Base-by-base conservation (phyloP, 2,329 filamentous ascomycete species). In the Botrytis medusae region DNA sequence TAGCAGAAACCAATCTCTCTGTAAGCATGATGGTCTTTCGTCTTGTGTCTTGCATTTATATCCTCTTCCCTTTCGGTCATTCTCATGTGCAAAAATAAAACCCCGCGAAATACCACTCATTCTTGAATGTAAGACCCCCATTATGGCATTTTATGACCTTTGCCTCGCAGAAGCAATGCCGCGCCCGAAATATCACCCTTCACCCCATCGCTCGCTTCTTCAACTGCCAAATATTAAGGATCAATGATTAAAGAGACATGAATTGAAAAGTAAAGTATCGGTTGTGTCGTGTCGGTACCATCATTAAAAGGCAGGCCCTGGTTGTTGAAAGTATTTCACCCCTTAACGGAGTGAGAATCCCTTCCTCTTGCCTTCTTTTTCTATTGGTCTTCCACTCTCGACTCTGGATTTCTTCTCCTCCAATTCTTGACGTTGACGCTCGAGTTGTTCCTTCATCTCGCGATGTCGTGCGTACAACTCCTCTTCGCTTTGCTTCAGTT, bases 401-500 rank as follows among this genome's bases (percentile, higher is more conserved):
- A 99, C 88, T 81, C 96, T 92, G 78, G 89, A 84, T 88, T 99
- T 99, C 93, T 98, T 99, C 86, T 99, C 96, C 84, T 99, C 96
- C 82, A 99, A 90, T 84, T 99, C 96, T 83, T 90, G 85, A 83
- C 95, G 92, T 87, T 98, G 95, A 82, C 95, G 91, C 82, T 99
- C 96, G 80, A 99, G 90, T 84, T 98, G 95, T 83, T 99, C 96
- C 89, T 98, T 99, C 96, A 99, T 99, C 87, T 99, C 96, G 83
- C 95, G 92, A 87, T 99, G 96, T 80, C 96, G 92, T 78, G 96
- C 95, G 82, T 98, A 98, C 74, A 99, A 87, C 88, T 99, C 96
- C 84, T 99, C 96, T 85, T 99, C 96, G 88, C 94, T 97, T 87
- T 98, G 96, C 87, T 97, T 97, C 83, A 99, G 88, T 87, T 99